These are phyloP conservation scores for Colletotrichum scovillei DNA, from an alignment of 2,329 filamentous ascomycete genomes.

Conservation along the genomic window DNA sequence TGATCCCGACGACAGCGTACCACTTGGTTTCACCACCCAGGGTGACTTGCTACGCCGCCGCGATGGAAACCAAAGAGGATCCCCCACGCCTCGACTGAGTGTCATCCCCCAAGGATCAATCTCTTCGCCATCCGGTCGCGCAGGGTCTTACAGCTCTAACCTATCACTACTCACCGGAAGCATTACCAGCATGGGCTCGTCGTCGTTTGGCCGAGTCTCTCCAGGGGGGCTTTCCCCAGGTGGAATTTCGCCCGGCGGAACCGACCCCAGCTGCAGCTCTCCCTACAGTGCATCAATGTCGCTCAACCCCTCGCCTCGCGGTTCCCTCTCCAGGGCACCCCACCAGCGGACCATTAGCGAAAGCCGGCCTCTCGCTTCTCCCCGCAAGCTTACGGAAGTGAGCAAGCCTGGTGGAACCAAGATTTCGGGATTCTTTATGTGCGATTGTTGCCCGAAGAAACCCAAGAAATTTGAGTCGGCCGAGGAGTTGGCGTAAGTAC, in stretches of 20 bases:
- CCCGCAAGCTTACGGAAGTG: constrained; percentile 63
- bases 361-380: constrained; percentile 55
- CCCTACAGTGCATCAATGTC: constrained; percentile 62
- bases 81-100: constrained; percentile 62
- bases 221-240: constrained; percentile 57
- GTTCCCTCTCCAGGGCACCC: constrained; percentile 55
- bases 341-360: constrained; percentile 61
- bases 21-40: constrained; percentile 43
- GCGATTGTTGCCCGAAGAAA: constrained; percentile 97
- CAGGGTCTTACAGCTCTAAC: constrained; percentile 60
- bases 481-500: constrained; percentile 83
- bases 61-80: constrained; percentile 60
- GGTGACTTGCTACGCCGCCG: constrained; percentile 60
- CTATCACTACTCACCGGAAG: constrained; percentile 55
- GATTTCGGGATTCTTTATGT: constrained; percentile 71
- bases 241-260: constrained; percentile 61
- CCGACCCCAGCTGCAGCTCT: constrained; percentile 55
- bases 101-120: constrained; percentile 58
- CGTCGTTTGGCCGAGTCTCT: constrained; percentile 59
- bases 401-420: constrained; percentile 59
- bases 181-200: constrained; percentile 51
- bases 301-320: constrained; percentile 61
- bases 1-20: constrained; percentile 57
- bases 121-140: constrained; percentile 57
- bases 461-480: constrained; percentile 92